phyloP scores from a whole-genome alignment of 768 basidiomycete species.

The Russula virescens region DNA sequence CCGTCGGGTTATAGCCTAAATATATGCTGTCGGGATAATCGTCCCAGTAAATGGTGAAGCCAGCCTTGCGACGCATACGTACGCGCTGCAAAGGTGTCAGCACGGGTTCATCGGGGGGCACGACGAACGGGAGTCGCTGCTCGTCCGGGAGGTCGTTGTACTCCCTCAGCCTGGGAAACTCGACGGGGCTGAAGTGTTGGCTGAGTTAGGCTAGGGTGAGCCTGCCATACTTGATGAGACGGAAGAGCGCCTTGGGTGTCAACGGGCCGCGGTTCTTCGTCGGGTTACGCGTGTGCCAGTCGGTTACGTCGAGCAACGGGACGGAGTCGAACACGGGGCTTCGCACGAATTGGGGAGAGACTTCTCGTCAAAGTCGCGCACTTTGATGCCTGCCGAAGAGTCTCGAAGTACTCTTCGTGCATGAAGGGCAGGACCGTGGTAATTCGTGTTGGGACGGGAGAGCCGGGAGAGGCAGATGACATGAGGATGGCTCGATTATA shows the following conservation, averaged over 20 bases:
- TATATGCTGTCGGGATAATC: conserved; percentile 27
- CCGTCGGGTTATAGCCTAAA: conserved; percentile 13
- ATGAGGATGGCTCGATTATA: not conserved
- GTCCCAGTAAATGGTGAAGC: conserved; percentile 6
- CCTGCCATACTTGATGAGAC: conserved; percentile 28
- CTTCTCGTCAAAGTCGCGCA: conserved; percentile 32
- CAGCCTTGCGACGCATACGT: conserved; percentile 19
- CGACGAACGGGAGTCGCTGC: conserved; percentile 26
- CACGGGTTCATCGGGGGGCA: conserved; percentile 9
- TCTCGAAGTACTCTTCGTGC: not conserved
- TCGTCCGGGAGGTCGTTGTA: conserved; percentile 26
- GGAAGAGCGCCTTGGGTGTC: conserved; percentile 26
- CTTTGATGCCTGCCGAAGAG: conserved; percentile 29
- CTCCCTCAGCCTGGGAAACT: conserved; percentile 22
- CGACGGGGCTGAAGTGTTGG: conserved; percentile 24
- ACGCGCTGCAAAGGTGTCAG: conserved; percentile 27
- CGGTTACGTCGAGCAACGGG: conserved; percentile 26
- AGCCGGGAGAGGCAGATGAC: conserved; percentile 17
- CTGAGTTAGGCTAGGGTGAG: conserved; percentile 29
- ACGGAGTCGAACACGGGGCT: conserved; percentile 27
- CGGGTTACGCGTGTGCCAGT: conserved; percentile 28
- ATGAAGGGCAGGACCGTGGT: too few relatives aligned
- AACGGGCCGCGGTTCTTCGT: conserved; percentile 13
- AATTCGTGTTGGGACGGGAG: conserved; percentile 30
- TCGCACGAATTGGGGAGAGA: conserved; percentile 4